phyloP scores from a whole-genome alignment of 2,329 filamentous ascomycete genomes.

The Paramyrothecium roridum region DNA sequence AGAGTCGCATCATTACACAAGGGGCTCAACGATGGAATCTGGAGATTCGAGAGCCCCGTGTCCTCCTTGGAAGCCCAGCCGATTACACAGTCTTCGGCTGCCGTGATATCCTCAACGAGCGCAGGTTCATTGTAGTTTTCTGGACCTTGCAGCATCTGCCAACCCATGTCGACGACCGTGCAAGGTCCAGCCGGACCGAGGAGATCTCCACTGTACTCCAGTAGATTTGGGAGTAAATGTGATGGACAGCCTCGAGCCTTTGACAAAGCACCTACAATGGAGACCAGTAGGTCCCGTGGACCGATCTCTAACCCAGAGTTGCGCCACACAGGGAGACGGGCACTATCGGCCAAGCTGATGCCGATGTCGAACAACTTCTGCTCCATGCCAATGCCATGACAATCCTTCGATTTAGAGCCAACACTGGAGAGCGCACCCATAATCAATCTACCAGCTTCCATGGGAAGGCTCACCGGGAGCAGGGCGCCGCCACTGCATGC shows the following conservation, averaged over 20 bases:
- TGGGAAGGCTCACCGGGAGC: constrained; percentile 16
- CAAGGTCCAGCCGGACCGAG: constrained; percentile 9
- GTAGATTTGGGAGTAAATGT: constrained; percentile 20
- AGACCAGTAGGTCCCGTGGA: constrained; percentile 21
- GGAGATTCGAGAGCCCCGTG: neutral
- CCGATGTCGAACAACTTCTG: constrained; percentile 29
- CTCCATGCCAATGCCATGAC: constrained; percentile 28
- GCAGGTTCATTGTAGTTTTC: neutral
- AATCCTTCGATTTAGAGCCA: constrained; percentile 22
- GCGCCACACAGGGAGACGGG: constrained; percentile 12
- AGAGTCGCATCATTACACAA: neutral
- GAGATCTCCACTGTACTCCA: constrained; percentile 17
- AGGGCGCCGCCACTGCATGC: constrained; percentile 12
- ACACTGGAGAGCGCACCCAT: constrained; percentile 20
- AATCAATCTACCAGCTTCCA: constrained; percentile 26
- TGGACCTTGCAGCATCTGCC: constrained; percentile 3
- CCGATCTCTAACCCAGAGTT: constrained; percentile 19
- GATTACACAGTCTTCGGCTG: constrained; percentile 1
- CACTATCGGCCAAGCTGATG: constrained; percentile 23
- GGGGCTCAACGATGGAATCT: neutral
- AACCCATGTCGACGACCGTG: constrained; percentile 7
- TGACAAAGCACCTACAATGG: constrained; percentile 19
- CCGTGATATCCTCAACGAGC: constrained; percentile 9
- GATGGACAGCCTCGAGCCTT: constrained; percentile 21
- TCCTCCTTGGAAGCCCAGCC: neutral